Evolutionary conservation across 1,139 yeast species (phyloP).

Genomic region (Candida neerlandica): DNA sequence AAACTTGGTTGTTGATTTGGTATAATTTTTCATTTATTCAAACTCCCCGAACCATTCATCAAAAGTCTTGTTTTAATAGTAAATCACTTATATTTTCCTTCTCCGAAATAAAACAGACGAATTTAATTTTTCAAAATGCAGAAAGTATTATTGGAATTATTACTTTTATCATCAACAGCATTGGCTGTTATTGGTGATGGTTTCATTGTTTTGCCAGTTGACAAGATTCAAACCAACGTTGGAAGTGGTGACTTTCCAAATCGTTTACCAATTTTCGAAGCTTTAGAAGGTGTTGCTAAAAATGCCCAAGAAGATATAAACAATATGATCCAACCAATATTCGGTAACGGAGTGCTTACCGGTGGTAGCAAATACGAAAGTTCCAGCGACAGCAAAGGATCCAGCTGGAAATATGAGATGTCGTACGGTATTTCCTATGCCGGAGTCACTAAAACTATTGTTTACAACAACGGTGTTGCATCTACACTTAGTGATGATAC

Average conservation of each 20-base stretch:
- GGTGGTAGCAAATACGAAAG: constrained; percentile 1
- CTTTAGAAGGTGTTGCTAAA: not conserved
- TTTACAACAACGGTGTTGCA: not conserved
- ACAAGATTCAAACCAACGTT: constrained; percentile 9
- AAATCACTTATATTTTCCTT: not conserved
- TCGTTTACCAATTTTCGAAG: constrained; percentile 8
- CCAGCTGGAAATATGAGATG: constrained; percentile 1
- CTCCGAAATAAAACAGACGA: too few species aligned
- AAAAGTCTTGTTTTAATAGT: not conserved
- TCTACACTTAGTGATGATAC: not conserved
- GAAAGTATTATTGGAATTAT: constrained; percentile 4
- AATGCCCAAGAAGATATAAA: constrained; percentile 4
- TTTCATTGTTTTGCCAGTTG: constrained; percentile 11
- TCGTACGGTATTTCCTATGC: not conserved
- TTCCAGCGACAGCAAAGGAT: not conserved
- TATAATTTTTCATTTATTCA: not conserved
- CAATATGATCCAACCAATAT: constrained; percentile 6
- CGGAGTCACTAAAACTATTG: not conserved
- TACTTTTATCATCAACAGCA: constrained; percentile 8
- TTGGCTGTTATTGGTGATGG: constrained; percentile 14
- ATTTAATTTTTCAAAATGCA: not conserved
- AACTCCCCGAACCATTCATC: not conserved
- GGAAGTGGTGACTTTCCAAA: constrained; percentile 7
- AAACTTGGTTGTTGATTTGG: not conserved
- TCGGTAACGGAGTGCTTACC: constrained; percentile 6